Base-by-base conservation (phyloP, 176 grass and related monocot species). In the Paspalum vaginatum region DNA sequence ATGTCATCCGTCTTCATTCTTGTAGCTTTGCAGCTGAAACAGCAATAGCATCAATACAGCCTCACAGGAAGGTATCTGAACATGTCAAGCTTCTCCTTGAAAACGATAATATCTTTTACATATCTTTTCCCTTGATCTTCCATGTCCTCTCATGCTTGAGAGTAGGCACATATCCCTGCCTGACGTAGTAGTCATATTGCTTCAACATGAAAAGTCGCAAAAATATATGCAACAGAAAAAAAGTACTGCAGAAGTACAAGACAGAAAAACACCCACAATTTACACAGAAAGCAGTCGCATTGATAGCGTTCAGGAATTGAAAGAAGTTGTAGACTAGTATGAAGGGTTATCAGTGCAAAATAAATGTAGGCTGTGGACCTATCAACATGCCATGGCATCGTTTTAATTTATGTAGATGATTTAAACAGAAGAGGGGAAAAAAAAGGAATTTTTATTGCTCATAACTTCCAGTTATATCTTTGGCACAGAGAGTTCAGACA, bases 81-180 rank as follows among this genome's bases (percentile, higher is more conserved):
- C 4, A 26, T 83, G 48, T 14, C 40, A 39, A 48, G 56, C 47
- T 57, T 51, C 69, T 22, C 12, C 11, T 0, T 14, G 11, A 22
- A 61, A 42, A 6, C 27, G 9, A 7, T 2, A 65, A 40, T 2
- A 12, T 5, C 11, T 37, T 64, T 3, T 39, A 26, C 60, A 39
- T n/a, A 21, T 45, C 22, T 52, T 72, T 75, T 68, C 21, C 26
- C 2, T 9, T 51, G 43, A 11, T 53, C 53, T 78, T 74, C 21
- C 18, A 0, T 26, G 70, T 9, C 60, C 38, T 68, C 44, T 53
- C 27, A 67, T 27, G 38, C 63, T 68, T 52, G 12, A 79, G 60
- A 63, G 44, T 32, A 27, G 5, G 25, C 14, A 61, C 61, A 49
- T 26, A 76, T 76, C 21, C 41, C 86, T 79, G 60, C 74, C 83